Percentiles rank a stretch among this genome's conserved stretches.
These are phyloP conservation scores for Ocimum tenuiflorum DNA, from an alignment of 257 asterid genomes.

Conservation along the genomic window DNA sequence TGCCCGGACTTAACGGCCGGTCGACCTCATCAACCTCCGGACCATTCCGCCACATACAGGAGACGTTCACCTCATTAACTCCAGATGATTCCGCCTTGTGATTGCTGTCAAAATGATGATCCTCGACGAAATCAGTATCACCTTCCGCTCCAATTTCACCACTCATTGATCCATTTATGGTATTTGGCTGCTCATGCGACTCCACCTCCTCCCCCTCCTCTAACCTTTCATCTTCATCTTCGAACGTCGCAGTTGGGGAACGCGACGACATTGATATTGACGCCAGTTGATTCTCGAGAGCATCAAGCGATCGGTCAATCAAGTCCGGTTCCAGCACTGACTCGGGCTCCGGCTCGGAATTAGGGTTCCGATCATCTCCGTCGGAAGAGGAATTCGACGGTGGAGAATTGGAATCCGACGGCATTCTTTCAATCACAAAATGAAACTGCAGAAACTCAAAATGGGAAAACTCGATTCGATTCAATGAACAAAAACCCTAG, in stretches of 20 bases:
- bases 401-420: conserved; percentile 31
- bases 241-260: conserved; percentile 29
- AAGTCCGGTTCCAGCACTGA: conserved; percentile 18
- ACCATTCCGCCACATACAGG: conserved; percentile 37
- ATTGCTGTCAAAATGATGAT: conserved; percentile 19
- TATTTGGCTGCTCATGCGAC: conserved; percentile 18
- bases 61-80: conserved; percentile 24
- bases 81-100: conserved; percentile 36
- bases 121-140: conserved; percentile 21
- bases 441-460: not conserved
- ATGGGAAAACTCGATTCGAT: not conserved
- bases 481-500: too few species aligned
- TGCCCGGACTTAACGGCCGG: conserved; percentile 69
- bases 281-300: conserved; percentile 78
- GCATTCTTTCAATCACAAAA: conserved; percentile 10
- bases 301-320: conserved; percentile 88
- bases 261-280: conserved; percentile 69
- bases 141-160: conserved; percentile 25
- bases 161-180: conserved; percentile 31
- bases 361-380: conserved; percentile 37
- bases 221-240: conserved; percentile 29
- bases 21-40: conserved; percentile 49
- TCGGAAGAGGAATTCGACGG: conserved; percentile 34
- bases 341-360: conserved; percentile 20
- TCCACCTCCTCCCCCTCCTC: conserved; percentile 24